Evolutionary conservation across 495 filamentous ascomycete genomes (phyloP).

Genomic region (Symbiotaphrina buchneri): DNA sequence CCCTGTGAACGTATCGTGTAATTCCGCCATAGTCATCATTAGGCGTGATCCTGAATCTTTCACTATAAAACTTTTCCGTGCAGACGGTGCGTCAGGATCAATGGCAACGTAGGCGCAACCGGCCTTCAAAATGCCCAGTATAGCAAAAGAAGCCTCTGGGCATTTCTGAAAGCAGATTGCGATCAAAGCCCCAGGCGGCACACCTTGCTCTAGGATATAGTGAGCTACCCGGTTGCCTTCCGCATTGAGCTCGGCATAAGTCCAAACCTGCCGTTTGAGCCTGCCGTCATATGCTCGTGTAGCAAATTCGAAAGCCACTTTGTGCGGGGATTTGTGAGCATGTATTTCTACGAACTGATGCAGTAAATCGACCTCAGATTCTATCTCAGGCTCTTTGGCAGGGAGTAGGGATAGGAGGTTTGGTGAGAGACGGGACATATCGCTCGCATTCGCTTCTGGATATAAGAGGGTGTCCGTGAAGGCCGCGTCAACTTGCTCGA

Average conservation of each 20-base stretch:
- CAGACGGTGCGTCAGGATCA: slow-evolving; percentile 36
- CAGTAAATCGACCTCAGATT: slow-evolving; percentile 20
- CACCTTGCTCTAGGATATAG: slow-evolving; percentile 17
- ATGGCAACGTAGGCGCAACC: slow-evolving; percentile 66
- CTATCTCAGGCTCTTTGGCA: slow-evolving; percentile 20
- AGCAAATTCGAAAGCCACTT: slow-evolving; percentile 37
- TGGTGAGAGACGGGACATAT: slow-evolving; percentile 7
- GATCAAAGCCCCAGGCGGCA: slow-evolving; percentile 29
- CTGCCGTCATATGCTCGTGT: slow-evolving; percentile 12
- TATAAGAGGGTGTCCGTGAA: slow-evolving; percentile 20
- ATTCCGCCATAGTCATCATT: slow-evolving; percentile 23
- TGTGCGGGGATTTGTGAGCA: slow-evolving; percentile 16
- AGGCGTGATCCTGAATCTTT: slow-evolving; percentile 31
- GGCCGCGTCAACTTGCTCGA: slow-evolving; percentile 35
- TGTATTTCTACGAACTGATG: slow-evolving; percentile 39
- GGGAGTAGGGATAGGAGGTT: slow-evolving; percentile 30
- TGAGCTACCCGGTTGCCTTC: slow-evolving; percentile 37
- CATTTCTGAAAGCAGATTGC: slow-evolving; percentile 65
- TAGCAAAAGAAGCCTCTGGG: slow-evolving; percentile 53
- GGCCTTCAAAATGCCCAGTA: slow-evolving; percentile 59
- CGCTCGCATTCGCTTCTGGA: slow-evolving; percentile 10
- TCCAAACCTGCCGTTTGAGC: slow-evolving; percentile 26
- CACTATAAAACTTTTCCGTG: slow-evolving; percentile 41
- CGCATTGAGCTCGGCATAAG: slow-evolving; percentile 32
- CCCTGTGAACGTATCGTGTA: no score